phyloP scores from a whole-genome alignment of 2,329 filamentous ascomycete species.

The Tolypocladium capitatum region DNA sequence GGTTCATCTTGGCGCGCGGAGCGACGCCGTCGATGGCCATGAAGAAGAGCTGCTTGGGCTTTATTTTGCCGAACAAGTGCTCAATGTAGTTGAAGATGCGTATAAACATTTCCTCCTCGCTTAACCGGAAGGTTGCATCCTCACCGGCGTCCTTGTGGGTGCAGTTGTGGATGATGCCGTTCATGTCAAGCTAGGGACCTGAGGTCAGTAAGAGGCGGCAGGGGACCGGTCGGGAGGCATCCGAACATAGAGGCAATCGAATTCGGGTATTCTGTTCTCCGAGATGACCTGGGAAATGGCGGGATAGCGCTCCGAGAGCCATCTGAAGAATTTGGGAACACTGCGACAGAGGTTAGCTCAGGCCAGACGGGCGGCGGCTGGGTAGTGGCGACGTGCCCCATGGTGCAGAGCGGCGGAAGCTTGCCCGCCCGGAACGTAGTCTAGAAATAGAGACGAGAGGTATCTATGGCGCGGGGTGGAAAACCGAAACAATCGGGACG shows the following conservation, averaged over 20 bases:
- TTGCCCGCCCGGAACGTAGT: background rate
- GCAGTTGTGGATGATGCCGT: conserved; percentile 99
- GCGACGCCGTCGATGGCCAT: conserved; percentile 99
- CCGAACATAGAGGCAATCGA: conserved; percentile 83
- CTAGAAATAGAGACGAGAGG: background rate
- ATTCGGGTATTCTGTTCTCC: conserved; percentile 97
- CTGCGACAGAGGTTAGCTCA: conserved; percentile 17
- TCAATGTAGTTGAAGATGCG: conserved; percentile 99
- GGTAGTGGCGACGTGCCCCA: conserved; percentile 14
- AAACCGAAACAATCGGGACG: background rate
- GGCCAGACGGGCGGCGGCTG: background rate
- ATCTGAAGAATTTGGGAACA: conserved; percentile 89
- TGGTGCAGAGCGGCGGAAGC: conserved; percentile 5
- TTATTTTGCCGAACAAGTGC: conserved; percentile 96
- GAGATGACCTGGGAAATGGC: conserved; percentile 96
- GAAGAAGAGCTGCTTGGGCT: conserved; percentile 96
- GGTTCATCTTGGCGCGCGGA: conserved; percentile 98
- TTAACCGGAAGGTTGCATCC: conserved; percentile 81
- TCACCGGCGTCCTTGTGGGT: conserved; percentile 88
- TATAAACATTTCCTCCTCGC: conserved; percentile 98
- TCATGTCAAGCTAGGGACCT: conserved; percentile 67
- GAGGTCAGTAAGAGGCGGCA: conserved; percentile 8
- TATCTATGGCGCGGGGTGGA: background rate
- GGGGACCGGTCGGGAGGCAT: background rate
- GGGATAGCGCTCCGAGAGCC: conserved; percentile 98